Evolutionary conservation across 2,329 filamentous ascomycete species (phyloP), one percentile per base, ranked within the genome.

Genomic region (Plenodomus tracheiphilus): DNA sequence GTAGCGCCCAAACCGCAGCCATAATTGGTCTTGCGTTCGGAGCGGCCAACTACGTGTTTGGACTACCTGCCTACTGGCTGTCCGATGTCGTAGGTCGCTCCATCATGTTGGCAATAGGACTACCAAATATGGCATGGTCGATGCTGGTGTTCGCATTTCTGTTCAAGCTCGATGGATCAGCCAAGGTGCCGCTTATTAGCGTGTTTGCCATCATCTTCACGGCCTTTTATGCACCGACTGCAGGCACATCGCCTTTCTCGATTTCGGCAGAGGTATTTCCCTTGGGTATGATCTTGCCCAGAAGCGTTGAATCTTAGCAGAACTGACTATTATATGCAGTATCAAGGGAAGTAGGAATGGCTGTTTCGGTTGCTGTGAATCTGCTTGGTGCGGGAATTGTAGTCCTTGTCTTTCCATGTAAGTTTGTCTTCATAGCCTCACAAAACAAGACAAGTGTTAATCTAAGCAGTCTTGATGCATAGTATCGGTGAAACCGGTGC

Each of bases 371-470:
- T 2, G 69, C 71, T 1, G 70, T 72, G 3, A 70, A 69, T 21
- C 66, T 74, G 16, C 61, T 70, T 32, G 75, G 69, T 54, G 72
- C 71, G 8, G 66, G 71, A 2, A 52, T 73, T 7, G 56, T 75
- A 21, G 68, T 65, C 1, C 55, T 75, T 11, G 70, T 70, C 2
- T 74, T 73, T 44, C 71, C 71, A 2, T 56, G 32, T 38, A 18
- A 17, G 41, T 19, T 28, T 3, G 18, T 30, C 17, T n/a, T 22
- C 15, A 11, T n/a, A 15, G 21, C 4, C 18, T 19, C 9, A 4
- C 5, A 1, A 22, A n/a, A n/a, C 2, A 15, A 35, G 3, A n/a
- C 40, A 35, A 6, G 1, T 16, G 15, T 28, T 42, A 18, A 42
- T 10, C 3, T 13, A 4, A 34, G 6, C 35, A 42, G 40, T 63